phyloP scores from a whole-genome alignment of 2,329 filamentous ascomycete species.

The Fusarium clavum region DNA sequence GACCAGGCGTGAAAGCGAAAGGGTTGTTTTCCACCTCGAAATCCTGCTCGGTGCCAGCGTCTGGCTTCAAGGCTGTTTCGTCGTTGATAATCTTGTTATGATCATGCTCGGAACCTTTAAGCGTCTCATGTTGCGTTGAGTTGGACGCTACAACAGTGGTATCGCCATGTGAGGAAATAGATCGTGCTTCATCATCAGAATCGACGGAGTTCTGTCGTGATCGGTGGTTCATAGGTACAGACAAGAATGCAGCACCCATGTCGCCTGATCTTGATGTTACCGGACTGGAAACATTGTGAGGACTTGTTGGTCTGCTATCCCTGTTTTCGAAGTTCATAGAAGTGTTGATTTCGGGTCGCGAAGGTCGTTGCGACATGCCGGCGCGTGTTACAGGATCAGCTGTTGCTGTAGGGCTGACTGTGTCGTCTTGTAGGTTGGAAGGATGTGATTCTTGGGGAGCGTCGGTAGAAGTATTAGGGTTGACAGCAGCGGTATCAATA shows the following conservation, averaged over 20 bases:
- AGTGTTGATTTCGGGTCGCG: slow-evolving; percentile 60
- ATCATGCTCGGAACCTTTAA: slow-evolving; percentile 53
- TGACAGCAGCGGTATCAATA: slow-evolving; percentile 63
- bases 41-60: slow-evolving; percentile 79
- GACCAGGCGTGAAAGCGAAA: slow-evolving; percentile 86
- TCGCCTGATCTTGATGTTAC: slow-evolving; percentile 61
- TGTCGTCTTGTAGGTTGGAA: slow-evolving; percentile 54
- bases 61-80: slow-evolving; percentile 77
- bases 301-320: slow-evolving; percentile 75
- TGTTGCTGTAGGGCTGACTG: slow-evolving; percentile 55
- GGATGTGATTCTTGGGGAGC: slow-evolving; percentile 46
- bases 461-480: slow-evolving; percentile 45
- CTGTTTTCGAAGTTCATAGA: slow-evolving; percentile 73
- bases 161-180: slow-evolving; percentile 70
- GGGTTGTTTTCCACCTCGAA: slow-evolving; percentile 83
- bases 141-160: slow-evolving; percentile 66
- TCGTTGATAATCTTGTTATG: slow-evolving; percentile 72
- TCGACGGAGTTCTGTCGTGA: slow-evolving; percentile 78
- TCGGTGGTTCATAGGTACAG: slow-evolving; percentile 69
- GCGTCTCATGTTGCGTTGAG: slow-evolving; percentile 58
- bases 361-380: slow-evolving; percentile 39
- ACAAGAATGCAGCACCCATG: slow-evolving; percentile 66
- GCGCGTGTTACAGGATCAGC: slow-evolving; percentile 49
- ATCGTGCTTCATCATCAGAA: slow-evolving; percentile 71
- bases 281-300: slow-evolving; percentile 76